Conservation (phyloP, 1,284 basidiomycete genomes). For the Malassezia psittaci region DNA sequence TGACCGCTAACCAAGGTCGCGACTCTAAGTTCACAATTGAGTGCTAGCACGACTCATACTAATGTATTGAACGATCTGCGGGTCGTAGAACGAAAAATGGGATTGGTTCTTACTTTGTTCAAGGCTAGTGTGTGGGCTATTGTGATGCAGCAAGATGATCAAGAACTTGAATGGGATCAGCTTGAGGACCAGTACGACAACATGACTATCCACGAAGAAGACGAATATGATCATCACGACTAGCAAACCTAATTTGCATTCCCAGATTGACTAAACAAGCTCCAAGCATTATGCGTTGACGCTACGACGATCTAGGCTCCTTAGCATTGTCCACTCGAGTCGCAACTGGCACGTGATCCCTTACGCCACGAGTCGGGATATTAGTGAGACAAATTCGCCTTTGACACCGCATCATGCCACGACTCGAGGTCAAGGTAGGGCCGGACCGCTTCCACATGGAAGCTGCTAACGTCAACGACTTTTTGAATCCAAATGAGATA, state of each 20-base stretch:
- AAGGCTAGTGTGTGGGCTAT: conserved; percentile 91
- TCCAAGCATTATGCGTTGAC: no score
- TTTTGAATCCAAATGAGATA: conserved; percentile 47
- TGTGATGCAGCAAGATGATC: conserved; percentile 66
- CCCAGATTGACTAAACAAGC: no score
- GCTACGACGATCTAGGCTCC: no score
- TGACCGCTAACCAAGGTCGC: conserved; percentile 10
- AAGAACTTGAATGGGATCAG: conserved; percentile 29
- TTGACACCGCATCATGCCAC: conserved; percentile 23
- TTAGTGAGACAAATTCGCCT: no score
- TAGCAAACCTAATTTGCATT: not conserved
- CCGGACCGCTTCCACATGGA: conserved; percentile 46
- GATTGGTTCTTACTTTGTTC: conserved; percentile 63
- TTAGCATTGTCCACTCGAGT: not conserved
- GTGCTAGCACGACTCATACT: conserved; percentile 60
- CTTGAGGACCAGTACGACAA: not conserved
- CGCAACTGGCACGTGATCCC: not conserved
- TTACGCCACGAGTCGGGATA: no score
- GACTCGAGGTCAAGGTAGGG: conserved; percentile 47
- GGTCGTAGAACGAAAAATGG: conserved; percentile 84
- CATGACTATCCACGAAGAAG: not conserved
- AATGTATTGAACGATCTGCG: conserved; percentile 67
- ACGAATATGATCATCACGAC: not conserved
- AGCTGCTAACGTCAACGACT: conserved; percentile 47
- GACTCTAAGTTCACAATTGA: conserved; percentile 48